Conservation (phyloP, 345 rosid species). For the Murraya koenigii region DNA sequence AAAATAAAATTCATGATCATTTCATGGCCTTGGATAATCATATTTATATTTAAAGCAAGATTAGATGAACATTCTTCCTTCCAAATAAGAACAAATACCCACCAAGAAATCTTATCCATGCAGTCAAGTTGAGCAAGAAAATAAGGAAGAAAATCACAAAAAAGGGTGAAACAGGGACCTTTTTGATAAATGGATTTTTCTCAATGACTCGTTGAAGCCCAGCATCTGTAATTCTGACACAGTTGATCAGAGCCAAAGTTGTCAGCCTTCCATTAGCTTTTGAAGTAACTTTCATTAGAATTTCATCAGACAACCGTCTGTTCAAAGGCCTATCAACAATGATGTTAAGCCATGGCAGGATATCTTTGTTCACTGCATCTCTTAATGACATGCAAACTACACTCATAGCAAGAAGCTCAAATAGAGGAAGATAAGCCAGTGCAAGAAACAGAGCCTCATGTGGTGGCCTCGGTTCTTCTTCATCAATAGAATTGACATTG, state of each 20-base stretch:
- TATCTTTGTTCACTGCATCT: conserved; percentile 47
- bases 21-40: neutral
- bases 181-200: conserved; percentile 53
- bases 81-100: neutral
- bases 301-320: conserved; percentile 46
- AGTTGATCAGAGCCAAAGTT: conserved; percentile 41
- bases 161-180: conserved; percentile 34
- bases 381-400: conserved; percentile 46
- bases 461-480: conserved; percentile 33
- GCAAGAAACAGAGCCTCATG: conserved; percentile 57
- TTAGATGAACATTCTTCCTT: neutral
- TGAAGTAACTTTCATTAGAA: conserved; percentile 39
- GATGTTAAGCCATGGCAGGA: conserved; percentile 55
- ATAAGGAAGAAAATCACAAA: neutral
- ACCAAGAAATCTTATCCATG: conserved; percentile 1
- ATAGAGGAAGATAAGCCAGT: conserved; percentile 55
- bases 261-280: conserved; percentile 54
- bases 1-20: neutral
- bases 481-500: neutral
- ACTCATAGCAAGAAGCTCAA: conserved; percentile 54
- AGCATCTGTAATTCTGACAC: conserved; percentile 51
- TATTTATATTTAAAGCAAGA: neutral
- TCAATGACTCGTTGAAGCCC: conserved; percentile 51
- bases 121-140: neutral
- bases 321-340: conserved; percentile 42